Conservation (phyloP, 768 basidiomycete species). For the Lentinula guzmanii region DNA sequence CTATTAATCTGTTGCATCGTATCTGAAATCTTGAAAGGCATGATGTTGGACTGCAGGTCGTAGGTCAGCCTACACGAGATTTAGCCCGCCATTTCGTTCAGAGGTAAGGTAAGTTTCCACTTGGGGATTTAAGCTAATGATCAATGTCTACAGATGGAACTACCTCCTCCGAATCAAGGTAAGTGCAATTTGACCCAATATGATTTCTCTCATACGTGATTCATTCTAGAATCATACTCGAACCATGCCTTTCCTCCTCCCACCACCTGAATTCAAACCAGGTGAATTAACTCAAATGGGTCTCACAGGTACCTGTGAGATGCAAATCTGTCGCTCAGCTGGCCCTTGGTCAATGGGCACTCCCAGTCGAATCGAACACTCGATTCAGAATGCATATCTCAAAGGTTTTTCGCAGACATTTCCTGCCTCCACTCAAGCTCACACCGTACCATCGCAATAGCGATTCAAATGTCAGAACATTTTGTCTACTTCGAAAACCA, state of each 20-base stretch:
- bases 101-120: constrained; percentile 42
- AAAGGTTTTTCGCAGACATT: constrained; percentile 49
- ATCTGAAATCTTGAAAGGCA: constrained; percentile 59
- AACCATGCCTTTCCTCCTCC: constrained; percentile 88
- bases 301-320: constrained; percentile 92
- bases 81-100: constrained; percentile 92
- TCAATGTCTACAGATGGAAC: constrained; percentile 69
- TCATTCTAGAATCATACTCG: constrained; percentile 76
- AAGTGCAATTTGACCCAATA: constrained; percentile 7
- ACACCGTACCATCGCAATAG: constrained; percentile 28
- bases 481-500: constrained; percentile 99
- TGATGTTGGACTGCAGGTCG: constrained; percentile 92
- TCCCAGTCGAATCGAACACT: constrained; percentile 74
- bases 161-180: constrained; percentile 91
- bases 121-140: neutral
- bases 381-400: constrained; percentile 91
- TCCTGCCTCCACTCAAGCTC: neutral
- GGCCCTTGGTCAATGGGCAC: constrained; percentile 98
- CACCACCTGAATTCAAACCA: constrained; percentile 86
- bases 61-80: constrained; percentile 95
- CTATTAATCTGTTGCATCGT: neutral
- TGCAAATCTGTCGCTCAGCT: constrained; percentile 93
- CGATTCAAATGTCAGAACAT: constrained; percentile 90
- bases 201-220: neutral
- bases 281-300: constrained; percentile 74